Conservation (phyloP, 257 asterid species). For the Leptodermis oblonga region DNA sequence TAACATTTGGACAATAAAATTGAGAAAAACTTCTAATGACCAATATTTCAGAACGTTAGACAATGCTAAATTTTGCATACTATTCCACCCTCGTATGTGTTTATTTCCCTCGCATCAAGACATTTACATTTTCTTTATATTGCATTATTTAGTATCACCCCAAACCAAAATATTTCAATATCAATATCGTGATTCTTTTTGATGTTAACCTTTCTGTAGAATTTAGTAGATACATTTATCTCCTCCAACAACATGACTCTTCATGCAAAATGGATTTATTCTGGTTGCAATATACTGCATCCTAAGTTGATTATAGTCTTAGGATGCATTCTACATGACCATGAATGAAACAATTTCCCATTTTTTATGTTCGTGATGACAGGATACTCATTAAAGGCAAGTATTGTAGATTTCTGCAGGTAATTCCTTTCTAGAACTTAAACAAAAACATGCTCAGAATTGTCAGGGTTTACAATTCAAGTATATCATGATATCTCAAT, state of each 20-base stretch:
- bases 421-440: neutral
- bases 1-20: neutral
- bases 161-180: neutral
- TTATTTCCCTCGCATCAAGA: neutral
- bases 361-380: neutral
- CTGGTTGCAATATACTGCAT: neutral
- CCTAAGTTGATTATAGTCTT: neutral
- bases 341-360: neutral
- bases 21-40: neutral
- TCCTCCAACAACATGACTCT: neutral
- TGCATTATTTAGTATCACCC: neutral
- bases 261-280: neutral
- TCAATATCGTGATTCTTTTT: neutral
- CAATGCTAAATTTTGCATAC: neutral
- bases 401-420: neutral
- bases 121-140: neutral
- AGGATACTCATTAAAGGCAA: neutral
- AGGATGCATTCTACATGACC: neutral
- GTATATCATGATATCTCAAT: neutral
- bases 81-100: neutral
- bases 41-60: too few relatives aligned
- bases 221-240: neutral
- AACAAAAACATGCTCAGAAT: neutral
- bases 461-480: neutral
- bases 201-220: neutral